These are phyloP conservation scores for Smittium culicis DNA, from an alignment of 371 early-diverging fungal species.

Conservation along the genomic window DNA sequence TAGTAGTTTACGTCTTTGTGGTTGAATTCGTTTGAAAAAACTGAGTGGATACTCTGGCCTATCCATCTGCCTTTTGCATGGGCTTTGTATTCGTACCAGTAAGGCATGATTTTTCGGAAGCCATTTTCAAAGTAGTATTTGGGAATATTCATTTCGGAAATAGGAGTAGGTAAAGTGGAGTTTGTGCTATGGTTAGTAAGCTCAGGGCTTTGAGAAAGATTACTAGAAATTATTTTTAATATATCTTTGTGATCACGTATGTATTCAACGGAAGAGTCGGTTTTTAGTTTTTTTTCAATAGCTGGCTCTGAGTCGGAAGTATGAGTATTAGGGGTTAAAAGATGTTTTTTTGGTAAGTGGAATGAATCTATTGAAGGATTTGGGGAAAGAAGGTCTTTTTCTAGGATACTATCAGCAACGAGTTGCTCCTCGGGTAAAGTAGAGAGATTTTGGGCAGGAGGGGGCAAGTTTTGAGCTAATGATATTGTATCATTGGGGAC, in stretches of 20 bases:
- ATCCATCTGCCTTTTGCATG: conserved; percentile 90
- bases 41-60: conserved; percentile 49
- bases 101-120: conserved; percentile 67
- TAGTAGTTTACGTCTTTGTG: conserved; percentile 71
- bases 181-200: background rate
- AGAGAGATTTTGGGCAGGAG: no score
- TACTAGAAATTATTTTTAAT: background rate
- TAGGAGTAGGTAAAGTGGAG: background rate
- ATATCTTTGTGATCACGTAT: background rate
- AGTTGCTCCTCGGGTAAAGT: no score
- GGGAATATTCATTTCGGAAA: conserved; percentile 3
- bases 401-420: no score
- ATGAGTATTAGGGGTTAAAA: no score
- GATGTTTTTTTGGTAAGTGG: no score
- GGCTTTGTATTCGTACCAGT: conserved; percentile 59
- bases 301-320: no score
- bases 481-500: no score
- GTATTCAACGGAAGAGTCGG: no score
- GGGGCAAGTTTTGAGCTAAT: no score
- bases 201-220: background rate
- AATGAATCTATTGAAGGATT: no score
- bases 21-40: conserved; percentile 72
- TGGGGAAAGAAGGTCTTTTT: no score
- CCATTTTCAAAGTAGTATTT: conserved; percentile 40
- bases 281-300: no score